These are phyloP conservation scores for Lodderomyces oxycetoniae DNA, from an alignment of 1,139 yeast species.

Conservation along the genomic window DNA sequence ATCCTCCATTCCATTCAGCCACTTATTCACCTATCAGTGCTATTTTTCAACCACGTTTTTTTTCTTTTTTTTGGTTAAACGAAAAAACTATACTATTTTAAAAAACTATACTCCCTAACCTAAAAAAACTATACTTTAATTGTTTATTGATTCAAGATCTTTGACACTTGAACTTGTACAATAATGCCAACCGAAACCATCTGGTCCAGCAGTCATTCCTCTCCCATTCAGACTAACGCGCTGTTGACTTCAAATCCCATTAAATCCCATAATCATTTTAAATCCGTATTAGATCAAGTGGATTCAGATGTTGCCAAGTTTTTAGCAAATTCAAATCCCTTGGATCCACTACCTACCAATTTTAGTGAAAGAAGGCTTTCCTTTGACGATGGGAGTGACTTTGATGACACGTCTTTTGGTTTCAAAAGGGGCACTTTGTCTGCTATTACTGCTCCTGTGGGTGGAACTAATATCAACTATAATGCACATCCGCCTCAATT, in stretches of 20 bases:
- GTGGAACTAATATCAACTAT: conserved; percentile 3
- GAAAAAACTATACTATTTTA: not conserved
- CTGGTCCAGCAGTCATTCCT: conserved; percentile 30
- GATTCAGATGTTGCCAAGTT: conserved; percentile 49
- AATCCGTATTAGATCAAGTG: conserved; percentile 33
- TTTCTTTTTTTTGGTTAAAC: not conserved
- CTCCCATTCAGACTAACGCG: conserved; percentile 24
- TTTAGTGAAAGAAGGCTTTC: conserved; percentile 27
- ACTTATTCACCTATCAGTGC: no score
- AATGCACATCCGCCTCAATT: conserved; percentile 1
- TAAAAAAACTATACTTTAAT: not conserved
- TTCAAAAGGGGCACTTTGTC: conserved; percentile 47
- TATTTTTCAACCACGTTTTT: no score
- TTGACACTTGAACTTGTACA: not conserved
- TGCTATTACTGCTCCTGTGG: conserved; percentile 41
- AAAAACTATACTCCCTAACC: not conserved
- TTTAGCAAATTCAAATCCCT: conserved; percentile 15
- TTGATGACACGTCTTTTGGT: conserved; percentile 42
- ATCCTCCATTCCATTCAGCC: no score
- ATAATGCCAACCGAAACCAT: conserved; percentile 29
- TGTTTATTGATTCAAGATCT: not conserved
- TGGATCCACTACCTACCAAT: conserved; percentile 11
- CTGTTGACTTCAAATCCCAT: conserved; percentile 5
- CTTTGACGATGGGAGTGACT: conserved; percentile 44
- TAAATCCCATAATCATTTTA: conserved; percentile 21